These are phyloP conservation scores for Penicillium verhagenii DNA, from an alignment of 495 filamentous ascomycete species.

Conservation along the genomic window DNA sequence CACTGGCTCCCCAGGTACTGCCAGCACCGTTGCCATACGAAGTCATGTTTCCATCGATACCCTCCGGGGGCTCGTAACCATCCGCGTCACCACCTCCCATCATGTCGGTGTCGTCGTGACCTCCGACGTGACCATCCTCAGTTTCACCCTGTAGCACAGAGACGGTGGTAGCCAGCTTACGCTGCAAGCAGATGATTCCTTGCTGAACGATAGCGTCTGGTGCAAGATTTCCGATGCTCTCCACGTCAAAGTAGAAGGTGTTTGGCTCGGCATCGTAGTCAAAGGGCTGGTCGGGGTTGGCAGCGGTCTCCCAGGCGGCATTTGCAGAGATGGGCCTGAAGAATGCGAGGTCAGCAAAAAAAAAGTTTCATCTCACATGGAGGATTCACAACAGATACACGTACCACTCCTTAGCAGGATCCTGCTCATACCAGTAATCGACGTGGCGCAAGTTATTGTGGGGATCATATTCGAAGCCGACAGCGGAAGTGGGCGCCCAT, in stretches of 20 bases:
- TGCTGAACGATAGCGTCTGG: slow-evolving; percentile 85
- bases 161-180: slow-evolving; percentile 85
- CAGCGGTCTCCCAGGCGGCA: slow-evolving; percentile 76
- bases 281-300: slow-evolving; percentile 78
- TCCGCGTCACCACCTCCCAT: slow-evolving; percentile 63
- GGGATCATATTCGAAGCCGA: slow-evolving; percentile 98
- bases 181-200: slow-evolving; percentile 84
- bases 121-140: slow-evolving; percentile 48
- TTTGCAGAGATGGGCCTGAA: slow-evolving; percentile 82
- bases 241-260: slow-evolving; percentile 89
- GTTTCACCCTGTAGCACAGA: slow-evolving; percentile 59
- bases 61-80: slow-evolving; percentile 56
- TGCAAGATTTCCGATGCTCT: slow-evolving; percentile 81
- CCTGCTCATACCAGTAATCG: slow-evolving; percentile 90
- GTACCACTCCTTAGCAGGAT: slow-evolving; percentile 85
- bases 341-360: background rate
- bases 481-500: slow-evolving; percentile 87
- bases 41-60: slow-evolving; percentile 71
- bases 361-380: background rate
- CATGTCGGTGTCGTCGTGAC: slow-evolving; percentile 49
- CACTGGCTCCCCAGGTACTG: slow-evolving; percentile 63
- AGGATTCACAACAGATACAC: slow-evolving; percentile 26
- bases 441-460: slow-evolving; percentile 88
- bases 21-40: slow-evolving; percentile 63
- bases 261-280: slow-evolving; percentile 84